Evolutionary conservation across 169 alveolate genomes (phyloP).

Genomic region (Perkinsus marinus): DNA sequence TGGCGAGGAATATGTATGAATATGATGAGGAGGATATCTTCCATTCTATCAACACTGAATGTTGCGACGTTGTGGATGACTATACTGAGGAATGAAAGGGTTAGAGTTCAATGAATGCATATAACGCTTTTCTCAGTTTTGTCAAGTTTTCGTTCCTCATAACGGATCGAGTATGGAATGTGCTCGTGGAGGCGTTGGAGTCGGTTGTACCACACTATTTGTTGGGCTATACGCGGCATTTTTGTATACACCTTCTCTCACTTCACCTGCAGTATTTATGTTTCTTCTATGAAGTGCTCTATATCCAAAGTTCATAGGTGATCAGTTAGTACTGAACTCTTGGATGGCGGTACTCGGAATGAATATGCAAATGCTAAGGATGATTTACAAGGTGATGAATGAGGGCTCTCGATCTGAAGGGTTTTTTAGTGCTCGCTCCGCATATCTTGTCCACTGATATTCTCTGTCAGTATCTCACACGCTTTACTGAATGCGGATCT

Average conservation of each 20-base stretch:
- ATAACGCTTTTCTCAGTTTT: too few species aligned
- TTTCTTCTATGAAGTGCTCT: background rate
- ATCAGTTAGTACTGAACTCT: constrained; percentile 72
- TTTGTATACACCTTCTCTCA: background rate
- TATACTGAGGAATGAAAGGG: too few species aligned
- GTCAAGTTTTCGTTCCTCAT: too few species aligned
- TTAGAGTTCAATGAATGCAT: too few species aligned
- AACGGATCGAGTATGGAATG: background rate
- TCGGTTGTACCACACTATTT: too few species aligned
- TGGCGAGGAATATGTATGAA: too few species aligned
- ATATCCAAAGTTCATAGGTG: background rate
- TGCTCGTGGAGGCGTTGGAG: background rate
- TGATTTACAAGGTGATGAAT: background rate
- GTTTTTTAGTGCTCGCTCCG: too few species aligned
- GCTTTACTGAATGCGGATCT: too few species aligned
- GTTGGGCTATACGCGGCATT: background rate
- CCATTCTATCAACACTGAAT: too few species aligned
- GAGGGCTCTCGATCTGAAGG: background rate
- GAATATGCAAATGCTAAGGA: constrained; percentile 11
- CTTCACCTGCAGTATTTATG: background rate
- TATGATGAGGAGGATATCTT: too few species aligned
- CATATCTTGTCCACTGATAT: background rate
- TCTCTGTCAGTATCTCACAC: constrained; percentile 68
- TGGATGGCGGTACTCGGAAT: constrained; percentile 80
- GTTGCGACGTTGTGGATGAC: too few species aligned